A percentile compares a stretch with the other conserved stretches of the same genome.
phyloP scores from a whole-genome alignment of 306 rosid species.

The Gleditsia sinensis region DNA sequence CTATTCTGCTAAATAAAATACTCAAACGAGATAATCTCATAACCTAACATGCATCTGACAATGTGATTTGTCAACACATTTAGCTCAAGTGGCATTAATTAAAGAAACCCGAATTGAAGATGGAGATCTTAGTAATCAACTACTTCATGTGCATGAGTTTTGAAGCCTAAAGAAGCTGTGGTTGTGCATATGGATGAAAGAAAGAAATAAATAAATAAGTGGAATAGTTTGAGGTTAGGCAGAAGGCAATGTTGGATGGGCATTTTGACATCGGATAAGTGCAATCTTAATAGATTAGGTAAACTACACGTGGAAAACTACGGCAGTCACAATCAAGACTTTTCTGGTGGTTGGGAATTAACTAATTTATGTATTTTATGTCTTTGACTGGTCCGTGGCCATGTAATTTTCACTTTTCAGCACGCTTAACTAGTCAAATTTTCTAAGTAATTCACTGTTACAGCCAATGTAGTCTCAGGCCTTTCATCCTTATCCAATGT shows the following conservation, averaged over 20 bases:
- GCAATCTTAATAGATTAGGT: constrained; percentile 36
- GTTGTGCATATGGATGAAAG: not conserved
- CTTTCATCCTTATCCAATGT: constrained; percentile 10
- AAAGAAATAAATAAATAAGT: not conserved
- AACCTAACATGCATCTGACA: not conserved
- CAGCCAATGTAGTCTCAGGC: constrained; percentile 29
- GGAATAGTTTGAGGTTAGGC: constrained; percentile 22
- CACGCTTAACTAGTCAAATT: constrained; percentile 33
- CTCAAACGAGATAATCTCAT: not conserved
- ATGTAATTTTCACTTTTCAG: constrained; percentile 24
- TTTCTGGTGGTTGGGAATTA: constrained; percentile 12
- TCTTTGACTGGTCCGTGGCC: constrained; percentile 33
- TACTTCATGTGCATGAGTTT: not conserved
- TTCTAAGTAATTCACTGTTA: constrained; percentile 29
- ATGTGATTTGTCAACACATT: not conserved
- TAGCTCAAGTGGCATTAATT: not conserved
- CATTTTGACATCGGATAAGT: constrained; percentile 35
- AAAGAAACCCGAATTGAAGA: not conserved
- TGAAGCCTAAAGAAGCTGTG: not conserved
- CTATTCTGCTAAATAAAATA: not conserved
- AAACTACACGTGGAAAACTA: constrained; percentile 51
- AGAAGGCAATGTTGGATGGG: constrained; percentile 20
- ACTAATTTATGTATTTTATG: not conserved
- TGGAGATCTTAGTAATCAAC: not conserved
- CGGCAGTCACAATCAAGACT: constrained; percentile 38